phyloP scores from a whole-genome alignment of 257 asterid genomes.

The Nicotiana paniculata region DNA sequence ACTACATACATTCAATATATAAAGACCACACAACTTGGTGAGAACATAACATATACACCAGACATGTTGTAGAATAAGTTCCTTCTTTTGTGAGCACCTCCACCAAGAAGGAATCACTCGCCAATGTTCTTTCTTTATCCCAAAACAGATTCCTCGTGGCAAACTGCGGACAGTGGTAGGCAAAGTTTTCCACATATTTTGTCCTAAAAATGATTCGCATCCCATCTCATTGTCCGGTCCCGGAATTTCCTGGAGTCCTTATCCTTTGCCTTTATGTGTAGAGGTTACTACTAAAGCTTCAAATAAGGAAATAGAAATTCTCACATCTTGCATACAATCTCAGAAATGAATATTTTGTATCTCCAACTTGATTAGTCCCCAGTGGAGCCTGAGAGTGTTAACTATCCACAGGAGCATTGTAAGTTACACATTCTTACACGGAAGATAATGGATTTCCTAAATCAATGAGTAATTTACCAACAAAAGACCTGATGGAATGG shows the following conservation, averaged over 20 bases:
- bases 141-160: conserved; percentile 11
- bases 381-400: too few relatives aligned
- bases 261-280: neutral
- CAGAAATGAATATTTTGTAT: too few relatives aligned
- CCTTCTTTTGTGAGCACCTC: conserved; percentile 43
- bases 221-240: neutral
- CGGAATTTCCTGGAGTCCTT: neutral
- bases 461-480: too few relatives aligned
- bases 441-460: too few relatives aligned
- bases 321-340: neutral
- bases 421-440: too few relatives aligned
- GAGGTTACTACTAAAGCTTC: neutral
- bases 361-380: too few relatives aligned
- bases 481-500: too few relatives aligned
- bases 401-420: too few relatives aligned
- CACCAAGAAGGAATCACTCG: conserved; percentile 46
- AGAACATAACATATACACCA: neutral
- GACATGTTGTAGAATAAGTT: conserved; percentile 45
- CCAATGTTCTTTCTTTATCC: conserved; percentile 36
- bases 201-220: conserved; percentile 8
- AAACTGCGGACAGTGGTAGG: neutral
- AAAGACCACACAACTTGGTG: conserved; percentile 19
- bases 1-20: neutral
- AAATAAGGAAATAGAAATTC: neutral
- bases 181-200: conserved; percentile 3